A percentile compares a stretch with the other conserved stretches of the same genome.
phyloP scores from a whole-genome alignment of 2,329 filamentous ascomycete genomes.

The Trichoderma citrinoviride region DNA sequence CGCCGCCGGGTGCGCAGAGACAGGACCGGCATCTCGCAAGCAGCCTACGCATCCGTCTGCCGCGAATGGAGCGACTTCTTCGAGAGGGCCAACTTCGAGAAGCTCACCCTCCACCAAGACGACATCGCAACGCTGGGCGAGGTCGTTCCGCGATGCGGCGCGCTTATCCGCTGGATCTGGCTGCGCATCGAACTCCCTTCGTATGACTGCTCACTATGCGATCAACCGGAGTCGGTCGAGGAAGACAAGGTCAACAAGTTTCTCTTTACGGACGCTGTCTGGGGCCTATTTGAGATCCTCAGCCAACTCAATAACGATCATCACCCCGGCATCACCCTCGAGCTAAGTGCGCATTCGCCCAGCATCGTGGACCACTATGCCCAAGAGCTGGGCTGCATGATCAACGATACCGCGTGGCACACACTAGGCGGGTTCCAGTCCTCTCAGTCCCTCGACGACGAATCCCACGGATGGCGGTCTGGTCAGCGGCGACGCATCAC shows the following conservation, averaged over 20 bases:
- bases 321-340: not conserved
- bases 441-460: too few species aligned
- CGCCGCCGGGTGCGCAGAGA: too few species aligned
- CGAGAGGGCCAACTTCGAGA: too few species aligned
- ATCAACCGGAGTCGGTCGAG: not conserved
- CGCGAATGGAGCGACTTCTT: too few species aligned
- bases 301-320: not conserved
- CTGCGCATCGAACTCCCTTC: not conserved
- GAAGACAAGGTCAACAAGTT: not conserved
- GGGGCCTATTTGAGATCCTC: not conserved
- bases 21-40: too few species aligned
- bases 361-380: not conserved
- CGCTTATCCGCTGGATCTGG: not conserved
- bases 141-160: too few species aligned
- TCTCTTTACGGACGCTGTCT: not conserved
- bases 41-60: too few species aligned
- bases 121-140: too few species aligned
- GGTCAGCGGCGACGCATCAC: not conserved
- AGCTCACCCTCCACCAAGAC: too few species aligned
- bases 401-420: not conserved
- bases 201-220: not conserved
- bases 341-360: not conserved
- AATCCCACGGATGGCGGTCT: not conserved
- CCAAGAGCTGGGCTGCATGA: not conserved
- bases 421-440: too few species aligned